Evolutionary conservation across 257 asterid genomes (phyloP).

Genomic region (Lycium ferocissimum): DNA sequence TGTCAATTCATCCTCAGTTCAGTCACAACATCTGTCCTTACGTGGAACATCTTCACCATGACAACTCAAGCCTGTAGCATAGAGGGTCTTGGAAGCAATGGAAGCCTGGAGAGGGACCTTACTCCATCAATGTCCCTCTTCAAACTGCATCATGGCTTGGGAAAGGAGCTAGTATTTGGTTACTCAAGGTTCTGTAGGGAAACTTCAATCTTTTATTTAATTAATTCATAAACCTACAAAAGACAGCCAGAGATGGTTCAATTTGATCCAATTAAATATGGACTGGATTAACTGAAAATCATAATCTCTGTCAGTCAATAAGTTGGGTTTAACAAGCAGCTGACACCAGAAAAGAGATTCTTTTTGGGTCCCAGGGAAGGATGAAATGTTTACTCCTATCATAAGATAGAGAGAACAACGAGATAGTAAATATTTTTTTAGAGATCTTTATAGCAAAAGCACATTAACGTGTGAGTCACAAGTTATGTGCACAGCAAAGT

Average conservation of each 20-base stretch:
- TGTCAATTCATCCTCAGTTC: not conserved
- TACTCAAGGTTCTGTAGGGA: not conserved
- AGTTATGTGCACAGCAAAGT: not conserved
- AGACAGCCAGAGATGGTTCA: not conserved
- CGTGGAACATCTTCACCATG: not conserved
- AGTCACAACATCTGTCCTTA: not conserved
- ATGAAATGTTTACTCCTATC: not conserved
- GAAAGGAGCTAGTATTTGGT: not conserved
- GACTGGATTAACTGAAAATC: not conserved
- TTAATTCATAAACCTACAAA: not conserved
- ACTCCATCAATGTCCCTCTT: not conserved
- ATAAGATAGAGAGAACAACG: not conserved
- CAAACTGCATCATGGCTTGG: slow-evolving; percentile 2
- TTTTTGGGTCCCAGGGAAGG: not conserved
- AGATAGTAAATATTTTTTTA: no score
- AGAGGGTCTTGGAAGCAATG: not conserved
- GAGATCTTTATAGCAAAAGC: not conserved
- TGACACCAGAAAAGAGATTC: not conserved
- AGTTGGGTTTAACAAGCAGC: not conserved
- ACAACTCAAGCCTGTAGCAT: not conserved
- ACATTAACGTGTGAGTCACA: not conserved
- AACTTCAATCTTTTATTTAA: not conserved
- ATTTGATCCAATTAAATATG: not conserved
- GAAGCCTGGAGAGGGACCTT: not conserved
- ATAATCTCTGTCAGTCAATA: not conserved